Conservation (phyloP, 2,329 filamentous ascomycete genomes). For the Arthrobotrys conoides region DNA sequence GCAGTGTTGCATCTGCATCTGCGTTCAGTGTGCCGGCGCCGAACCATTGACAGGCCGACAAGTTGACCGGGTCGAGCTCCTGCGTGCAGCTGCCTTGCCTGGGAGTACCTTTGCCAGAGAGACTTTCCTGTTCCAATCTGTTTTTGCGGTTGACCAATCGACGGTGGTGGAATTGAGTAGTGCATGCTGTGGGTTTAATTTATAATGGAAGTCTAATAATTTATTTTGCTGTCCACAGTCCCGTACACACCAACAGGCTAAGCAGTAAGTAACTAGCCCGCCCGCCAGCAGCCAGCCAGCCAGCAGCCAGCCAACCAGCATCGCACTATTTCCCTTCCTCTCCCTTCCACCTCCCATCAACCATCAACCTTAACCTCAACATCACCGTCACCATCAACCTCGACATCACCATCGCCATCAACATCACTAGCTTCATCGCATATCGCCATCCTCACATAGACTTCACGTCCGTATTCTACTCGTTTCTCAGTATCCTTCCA, state of each 20-base stretch:
- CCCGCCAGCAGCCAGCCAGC: slow-evolving; percentile 2
- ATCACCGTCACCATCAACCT: slow-evolving; percentile 31
- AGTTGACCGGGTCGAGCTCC: slow-evolving; percentile 31
- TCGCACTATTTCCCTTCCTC: slow-evolving; percentile 37
- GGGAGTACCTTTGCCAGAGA: slow-evolving; percentile 10
- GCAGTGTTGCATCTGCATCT: background rate
- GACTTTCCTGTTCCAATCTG: slow-evolving; percentile 30
- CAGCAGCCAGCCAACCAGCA: slow-evolving; percentile 41
- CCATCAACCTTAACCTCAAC: slow-evolving; percentile 7
- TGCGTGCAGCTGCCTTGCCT: slow-evolving; percentile 34
- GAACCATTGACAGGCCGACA: slow-evolving; percentile 19
- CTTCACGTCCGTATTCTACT: background rate
- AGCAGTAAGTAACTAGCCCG: background rate
- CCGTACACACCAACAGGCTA: background rate
- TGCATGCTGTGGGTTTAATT: slow-evolving; percentile 22
- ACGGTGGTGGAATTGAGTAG: slow-evolving; percentile 13
- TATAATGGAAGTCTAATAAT: slow-evolving; percentile 32
- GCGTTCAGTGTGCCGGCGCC: slow-evolving; percentile 18
- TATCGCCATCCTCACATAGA: background rate
- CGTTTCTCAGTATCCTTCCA: background rate
- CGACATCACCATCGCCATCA: background rate
- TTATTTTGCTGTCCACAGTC: slow-evolving; percentile 19
- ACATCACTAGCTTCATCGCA: background rate
- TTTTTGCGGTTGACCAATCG: slow-evolving; percentile 38
- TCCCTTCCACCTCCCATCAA: slow-evolving; percentile 16